Evolutionary conservation across 768 basidiomycete genomes (phyloP), one percentile per base, ranked within the genome.

Genomic region (Suillus subaureus): DNA sequence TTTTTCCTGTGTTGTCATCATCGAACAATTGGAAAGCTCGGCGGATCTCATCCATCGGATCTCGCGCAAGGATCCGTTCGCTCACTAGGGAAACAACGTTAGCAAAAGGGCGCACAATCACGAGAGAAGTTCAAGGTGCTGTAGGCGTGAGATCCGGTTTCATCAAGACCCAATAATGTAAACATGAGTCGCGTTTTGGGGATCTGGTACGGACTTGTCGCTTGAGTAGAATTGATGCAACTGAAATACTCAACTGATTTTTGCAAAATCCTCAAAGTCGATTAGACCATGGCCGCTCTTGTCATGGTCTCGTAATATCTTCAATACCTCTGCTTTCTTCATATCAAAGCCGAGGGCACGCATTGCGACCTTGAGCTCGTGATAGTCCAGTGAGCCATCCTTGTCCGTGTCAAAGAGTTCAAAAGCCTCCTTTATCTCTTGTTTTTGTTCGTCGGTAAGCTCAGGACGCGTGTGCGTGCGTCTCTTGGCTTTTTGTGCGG

Each of bases 361-460:
- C 94, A 99, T 96, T 61, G 97, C 96, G 72, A 99, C 97, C 79
- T 99, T 99, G 72, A 99, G 86, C 76, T 99, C 97, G 80, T 99
- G 97, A 79, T 99, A 99, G 80, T 98, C 97, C 64, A 99, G 83
- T 61, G 86, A 89, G 40, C 94, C 94, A 74, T 99, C 97, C 82
- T 98, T 97, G 85, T 99, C 97, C 54, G 96, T 93, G 80, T 99
- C 97, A 75, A 99, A 99, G 63, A 99, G 89, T 78, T 99, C 97
- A 73, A 99, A 99, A 0, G 97, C 97, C 73, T 99, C 97, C 77
- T 96, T 96, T 63, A 99, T 96, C 79, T 99, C 97, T 72, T 95
- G 93, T 71, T 93, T 93, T 72, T 94, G 93, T 75, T 95, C 93
- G 54, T 95, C 93, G 11, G 89, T 85, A 61, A 95, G 87, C 67